Base-by-base conservation (phyloP, 2,329 filamentous ascomycete genomes). In the Sclerotinia subarctica region DNA sequence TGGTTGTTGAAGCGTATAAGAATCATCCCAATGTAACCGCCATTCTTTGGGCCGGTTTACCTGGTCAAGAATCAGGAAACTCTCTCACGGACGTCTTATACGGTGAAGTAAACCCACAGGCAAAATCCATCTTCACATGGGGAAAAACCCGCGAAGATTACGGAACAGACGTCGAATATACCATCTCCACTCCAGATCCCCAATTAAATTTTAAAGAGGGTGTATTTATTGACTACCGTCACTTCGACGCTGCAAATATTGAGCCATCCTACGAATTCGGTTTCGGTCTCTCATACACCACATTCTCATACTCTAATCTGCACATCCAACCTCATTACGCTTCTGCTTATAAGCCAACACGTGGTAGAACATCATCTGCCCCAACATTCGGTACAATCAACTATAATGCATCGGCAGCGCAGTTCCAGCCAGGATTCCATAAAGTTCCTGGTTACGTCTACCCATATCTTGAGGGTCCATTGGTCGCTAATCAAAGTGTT, bases 1-100 rank as follows among this genome's bases (percentile, higher is more conserved):
- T 96, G 11, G 82, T 96, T 1, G 80, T 97, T 19, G 87, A 89
- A 38, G 86, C 91, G 7, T 93, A 87, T 82, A 88, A 91, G 75
- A 81, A 91, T 68, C 87, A 89, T 78, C 86, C 88, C 52, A 96
- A 96, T 78, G 84, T 96, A 59, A 93, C 91, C 0, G 93, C 92
- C 38, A 92, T 96, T 64, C 77, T 96, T 3, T 95, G 90, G 85
- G 92, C 92, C 26, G 91, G 91, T 74, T 80, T 93, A n/a, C 92
- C 93, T 0, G 93, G 93, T 17, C 90, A 96, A 77, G 91, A 96
- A 78, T 91, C 89, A 21, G 93, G 93, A 57, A 91, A 93, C 75
- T 84, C 91, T 0, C 86, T 96, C 66, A 85, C 86, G 15, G 92
- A 96, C 72, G 85, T 96, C 21, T 86, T 97, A 19, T 96, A 94